Evolutionary conservation across 1,284 basidiomycete genomes (phyloP).

Genomic region (Melampsora americana): DNA sequence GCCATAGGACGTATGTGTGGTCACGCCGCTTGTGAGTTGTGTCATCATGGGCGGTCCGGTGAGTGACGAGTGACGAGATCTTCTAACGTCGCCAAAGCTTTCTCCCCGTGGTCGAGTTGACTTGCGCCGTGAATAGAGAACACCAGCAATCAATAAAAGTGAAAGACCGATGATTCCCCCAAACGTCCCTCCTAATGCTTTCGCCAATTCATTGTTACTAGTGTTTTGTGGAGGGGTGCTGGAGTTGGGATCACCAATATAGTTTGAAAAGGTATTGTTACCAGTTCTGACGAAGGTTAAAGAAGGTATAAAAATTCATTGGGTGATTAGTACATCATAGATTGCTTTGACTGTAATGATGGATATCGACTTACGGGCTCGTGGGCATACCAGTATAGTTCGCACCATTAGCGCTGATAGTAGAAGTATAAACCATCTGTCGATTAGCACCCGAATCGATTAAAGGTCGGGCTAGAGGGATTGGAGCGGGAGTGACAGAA

Average conservation of each 20-base stretch:
- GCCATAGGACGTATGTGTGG: not conserved
- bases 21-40: not conserved
- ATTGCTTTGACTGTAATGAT: no score
- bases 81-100: not conserved
- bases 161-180: constrained; percentile 2
- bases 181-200: constrained; percentile 11
- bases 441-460: not conserved
- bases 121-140: not conserved
- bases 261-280: not conserved
- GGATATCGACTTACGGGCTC: not conserved
- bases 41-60: not conserved
- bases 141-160: not conserved
- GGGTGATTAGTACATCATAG: no score
- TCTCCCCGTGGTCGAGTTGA: not conserved
- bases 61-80: not conserved
- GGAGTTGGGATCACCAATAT: not conserved
- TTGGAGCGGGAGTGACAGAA: not conserved
- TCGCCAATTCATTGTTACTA: not conserved
- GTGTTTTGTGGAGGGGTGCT: not conserved
- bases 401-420: not conserved
- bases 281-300: not conserved
- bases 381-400: not conserved
- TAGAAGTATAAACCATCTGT: constrained; percentile 7
- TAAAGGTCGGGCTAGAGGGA: no score
- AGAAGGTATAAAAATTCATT: not conserved